Conservation (phyloP, 2,329 filamentous ascomycete genomes). For the Aspergillus brasiliensis region DNA sequence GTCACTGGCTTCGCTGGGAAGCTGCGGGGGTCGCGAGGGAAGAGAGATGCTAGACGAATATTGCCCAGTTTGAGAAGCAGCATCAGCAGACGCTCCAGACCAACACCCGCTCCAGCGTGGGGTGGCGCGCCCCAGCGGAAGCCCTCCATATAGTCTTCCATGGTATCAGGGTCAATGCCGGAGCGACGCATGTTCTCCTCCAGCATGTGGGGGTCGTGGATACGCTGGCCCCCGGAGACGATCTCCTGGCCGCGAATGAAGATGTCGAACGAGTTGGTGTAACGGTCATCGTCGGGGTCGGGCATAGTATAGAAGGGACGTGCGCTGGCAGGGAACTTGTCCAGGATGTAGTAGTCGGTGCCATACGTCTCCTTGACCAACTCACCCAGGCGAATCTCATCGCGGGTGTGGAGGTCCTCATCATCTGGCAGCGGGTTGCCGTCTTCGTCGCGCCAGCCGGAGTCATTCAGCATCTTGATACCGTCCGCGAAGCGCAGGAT, state of each 20-base stretch:
- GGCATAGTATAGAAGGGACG: slow-evolving; percentile 92
- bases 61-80: slow-evolving; percentile 84
- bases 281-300: slow-evolving; percentile 68
- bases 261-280: slow-evolving; percentile 93
- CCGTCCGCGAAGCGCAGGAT: slow-evolving; percentile 78
- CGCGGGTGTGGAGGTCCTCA: slow-evolving; percentile 81
- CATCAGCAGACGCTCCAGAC: slow-evolving; percentile 85
- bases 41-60: slow-evolving; percentile 83
- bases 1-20: slow-evolving; percentile 68
- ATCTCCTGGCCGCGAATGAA: slow-evolving; percentile 94
- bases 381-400: slow-evolving; percentile 82
- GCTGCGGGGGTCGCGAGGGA: slow-evolving; percentile 85
- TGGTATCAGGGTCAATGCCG: slow-evolving; percentile 75
- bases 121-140: slow-evolving; percentile 89
- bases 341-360: slow-evolving; percentile 91
- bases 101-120: slow-evolving; percentile 87
- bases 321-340: slow-evolving; percentile 84
- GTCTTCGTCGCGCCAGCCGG: slow-evolving; percentile 75
- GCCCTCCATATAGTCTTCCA: slow-evolving; percentile 87
- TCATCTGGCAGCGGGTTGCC: slow-evolving; percentile 69
- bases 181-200: slow-evolving; percentile 73
- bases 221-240: slow-evolving; percentile 88
- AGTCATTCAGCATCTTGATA: slow-evolving; percentile 76
- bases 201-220: slow-evolving; percentile 76
- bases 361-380: slow-evolving; percentile 82